Evolutionary conservation across 139 green algal genomes (phyloP).

Genomic region (Picochlorum costavermella): DNA sequence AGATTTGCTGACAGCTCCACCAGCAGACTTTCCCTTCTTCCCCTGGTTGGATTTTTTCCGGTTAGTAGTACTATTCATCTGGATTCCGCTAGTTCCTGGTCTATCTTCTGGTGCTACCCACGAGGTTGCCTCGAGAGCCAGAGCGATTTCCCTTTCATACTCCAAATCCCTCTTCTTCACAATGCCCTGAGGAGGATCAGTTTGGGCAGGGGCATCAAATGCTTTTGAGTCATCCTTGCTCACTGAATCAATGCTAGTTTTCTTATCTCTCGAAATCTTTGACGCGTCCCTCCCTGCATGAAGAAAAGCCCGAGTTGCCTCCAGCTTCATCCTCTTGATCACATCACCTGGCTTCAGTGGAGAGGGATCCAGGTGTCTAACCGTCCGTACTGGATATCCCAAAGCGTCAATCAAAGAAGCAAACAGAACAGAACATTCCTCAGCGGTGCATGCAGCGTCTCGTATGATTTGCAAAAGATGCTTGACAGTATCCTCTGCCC

Average conservation of each 20-base stretch:
- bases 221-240: background rate
- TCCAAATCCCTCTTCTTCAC: constrained; percentile 66
- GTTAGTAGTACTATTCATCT: background rate
- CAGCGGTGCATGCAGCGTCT: constrained; percentile 23
- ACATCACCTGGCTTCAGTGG: constrained; percentile 24
- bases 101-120: constrained; percentile 5
- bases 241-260: background rate
- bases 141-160: constrained; percentile 70
- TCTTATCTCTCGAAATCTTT: background rate
- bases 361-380: constrained; percentile 17
- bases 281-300: background rate
- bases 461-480: constrained; percentile 10
- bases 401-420: constrained; percentile 56
- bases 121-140: constrained; percentile 61
- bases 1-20: background rate
- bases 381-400: constrained; percentile 40
- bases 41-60: background rate
- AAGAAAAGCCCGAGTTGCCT: background rate
- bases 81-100: constrained; percentile 24
- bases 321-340: background rate
- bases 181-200: background rate
- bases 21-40: background rate
- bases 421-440: constrained; percentile 60
- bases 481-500: background rate
- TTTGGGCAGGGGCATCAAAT: background rate